These are phyloP conservation scores for Trypanosoma cruzi DNA, from an alignment of 208 protist genomes.

Conservation along the genomic window DNA sequence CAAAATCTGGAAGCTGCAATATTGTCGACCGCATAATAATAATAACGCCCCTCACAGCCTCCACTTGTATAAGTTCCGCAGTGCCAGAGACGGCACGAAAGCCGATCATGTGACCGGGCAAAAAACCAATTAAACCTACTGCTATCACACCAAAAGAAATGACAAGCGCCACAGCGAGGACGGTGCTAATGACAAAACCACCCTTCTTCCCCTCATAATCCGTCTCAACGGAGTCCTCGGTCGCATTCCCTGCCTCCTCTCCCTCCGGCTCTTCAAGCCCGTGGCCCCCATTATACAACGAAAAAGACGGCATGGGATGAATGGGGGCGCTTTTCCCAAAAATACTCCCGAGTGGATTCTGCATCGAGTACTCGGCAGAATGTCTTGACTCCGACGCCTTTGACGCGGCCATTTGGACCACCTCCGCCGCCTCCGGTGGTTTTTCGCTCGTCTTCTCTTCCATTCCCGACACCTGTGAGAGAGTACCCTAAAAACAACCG, in stretches of 20 bases:
- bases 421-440: not conserved
- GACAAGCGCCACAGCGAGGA: slow-evolving; percentile 40
- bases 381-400: not conserved
- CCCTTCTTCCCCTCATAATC: not conserved
- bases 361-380: not conserved
- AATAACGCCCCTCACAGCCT: slow-evolving; percentile 38
- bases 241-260: not conserved
- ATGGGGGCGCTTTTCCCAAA: not conserved
- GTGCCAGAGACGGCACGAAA: slow-evolving; percentile 31
- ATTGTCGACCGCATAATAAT: slow-evolving; percentile 44
- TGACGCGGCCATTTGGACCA: not conserved
- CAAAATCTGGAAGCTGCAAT: slow-evolving; percentile 50
- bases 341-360: slow-evolving; percentile 5
- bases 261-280: not conserved
- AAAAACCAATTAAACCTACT: slow-evolving; percentile 55
- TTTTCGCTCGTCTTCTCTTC: not conserved
- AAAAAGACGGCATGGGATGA: slow-evolving; percentile 22
- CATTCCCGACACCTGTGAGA: not conserved
- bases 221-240: not conserved
- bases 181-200: slow-evolving; percentile 19
- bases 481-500: no score
- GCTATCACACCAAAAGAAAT: slow-evolving; percentile 54
- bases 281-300: not conserved
- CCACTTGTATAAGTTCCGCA: slow-evolving; percentile 37
- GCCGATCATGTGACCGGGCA: slow-evolving; percentile 57